These are phyloP conservation scores for Sugiyamaella smithiae DNA, from an alignment of 805 yeast genomes.

Conservation along the genomic window DNA sequence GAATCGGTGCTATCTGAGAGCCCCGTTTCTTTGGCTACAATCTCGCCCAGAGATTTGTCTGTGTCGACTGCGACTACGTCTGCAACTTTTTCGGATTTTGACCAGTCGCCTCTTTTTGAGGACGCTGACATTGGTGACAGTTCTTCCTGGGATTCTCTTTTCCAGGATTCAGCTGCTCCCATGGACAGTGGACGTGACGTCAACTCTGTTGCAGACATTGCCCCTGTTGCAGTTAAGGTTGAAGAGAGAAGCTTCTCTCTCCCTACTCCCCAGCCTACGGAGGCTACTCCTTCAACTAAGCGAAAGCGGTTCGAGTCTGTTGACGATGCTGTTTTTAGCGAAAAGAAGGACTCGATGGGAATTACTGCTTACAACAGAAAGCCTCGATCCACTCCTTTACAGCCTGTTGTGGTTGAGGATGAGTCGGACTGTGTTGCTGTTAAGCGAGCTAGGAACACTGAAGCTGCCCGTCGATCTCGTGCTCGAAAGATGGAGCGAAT, in stretches of 20 bases:
- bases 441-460: slow-evolving; percentile 93
- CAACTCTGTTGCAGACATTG: slow-evolving; percentile 1
- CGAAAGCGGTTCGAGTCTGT: slow-evolving; percentile 24
- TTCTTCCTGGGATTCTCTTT: slow-evolving; percentile 35
- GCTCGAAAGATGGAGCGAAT: slow-evolving; percentile 90
- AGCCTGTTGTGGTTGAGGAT: slow-evolving; percentile 59
- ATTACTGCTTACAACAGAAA: slow-evolving; percentile 74
- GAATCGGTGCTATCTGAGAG: slow-evolving; percentile 6
- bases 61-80: slow-evolving; percentile 12
- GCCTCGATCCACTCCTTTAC: slow-evolving; percentile 66
- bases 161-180: slow-evolving; percentile 24
- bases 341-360: slow-evolving; percentile 67
- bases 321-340: slow-evolving; percentile 7
- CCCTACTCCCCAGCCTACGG: neutral
- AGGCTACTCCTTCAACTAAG: neutral
- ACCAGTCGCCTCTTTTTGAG: slow-evolving; percentile 33
- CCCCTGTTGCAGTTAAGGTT: slow-evolving; percentile 1
- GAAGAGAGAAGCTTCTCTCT: neutral
- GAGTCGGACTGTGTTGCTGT: slow-evolving; percentile 62
- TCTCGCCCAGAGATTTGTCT: slow-evolving; percentile 25
- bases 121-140: slow-evolving; percentile 29
- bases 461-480: slow-evolving; percentile 59
- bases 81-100: slow-evolving; percentile 24
- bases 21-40: slow-evolving; percentile 18
- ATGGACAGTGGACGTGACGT: slow-evolving; percentile 9